Percentiles rank a stretch among this genome's conserved stretches.
Conservation (phyloP, 2,329 filamentous ascomycete genomes). For the Colletotrichum siamense region DNA sequence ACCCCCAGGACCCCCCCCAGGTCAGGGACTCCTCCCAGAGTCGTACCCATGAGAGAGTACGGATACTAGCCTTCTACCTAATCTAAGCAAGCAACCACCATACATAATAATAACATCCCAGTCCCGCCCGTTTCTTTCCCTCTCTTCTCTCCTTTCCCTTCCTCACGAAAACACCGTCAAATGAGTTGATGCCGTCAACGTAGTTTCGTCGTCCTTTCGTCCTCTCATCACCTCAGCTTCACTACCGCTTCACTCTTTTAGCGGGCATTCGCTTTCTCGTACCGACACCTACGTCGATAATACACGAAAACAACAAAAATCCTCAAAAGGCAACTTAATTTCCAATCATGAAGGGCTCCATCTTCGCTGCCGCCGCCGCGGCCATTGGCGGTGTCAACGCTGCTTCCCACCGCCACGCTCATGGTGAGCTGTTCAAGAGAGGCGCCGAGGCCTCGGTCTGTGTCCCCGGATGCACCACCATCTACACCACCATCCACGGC, state of each 20-base stretch:
- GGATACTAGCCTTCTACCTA: slow-evolving; percentile 20
- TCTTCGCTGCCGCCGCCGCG: slow-evolving; percentile 70
- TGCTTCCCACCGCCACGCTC: slow-evolving; percentile 62
- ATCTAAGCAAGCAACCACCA: slow-evolving; percentile 16
- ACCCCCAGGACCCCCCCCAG: neutral
- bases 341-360: slow-evolving; percentile 75
- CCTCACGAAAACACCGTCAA: slow-evolving; percentile 48
- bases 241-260: slow-evolving; percentile 87
- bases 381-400: slow-evolving; percentile 63
- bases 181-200: slow-evolving; percentile 59
- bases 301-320: slow-evolving; percentile 28
- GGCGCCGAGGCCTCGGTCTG: slow-evolving; percentile 55
- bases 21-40: slow-evolving; percentile 4
- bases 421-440: slow-evolving; percentile 64
- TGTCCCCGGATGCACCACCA: slow-evolving; percentile 71
- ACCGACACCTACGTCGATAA: slow-evolving; percentile 29
- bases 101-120: slow-evolving; percentile 47
- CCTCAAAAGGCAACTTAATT: slow-evolving; percentile 34
- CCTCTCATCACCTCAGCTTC: slow-evolving; percentile 42
- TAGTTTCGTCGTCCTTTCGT: slow-evolving; percentile 59
- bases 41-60: slow-evolving; percentile 15
- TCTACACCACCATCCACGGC: slow-evolving; percentile 75
- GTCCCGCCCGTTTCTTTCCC: slow-evolving; percentile 38
- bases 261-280: slow-evolving; percentile 73
- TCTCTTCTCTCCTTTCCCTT: slow-evolving; percentile 38